phyloP scores from a whole-genome alignment of 129 eudicot genomes.

The Tagetes erecta region DNA sequence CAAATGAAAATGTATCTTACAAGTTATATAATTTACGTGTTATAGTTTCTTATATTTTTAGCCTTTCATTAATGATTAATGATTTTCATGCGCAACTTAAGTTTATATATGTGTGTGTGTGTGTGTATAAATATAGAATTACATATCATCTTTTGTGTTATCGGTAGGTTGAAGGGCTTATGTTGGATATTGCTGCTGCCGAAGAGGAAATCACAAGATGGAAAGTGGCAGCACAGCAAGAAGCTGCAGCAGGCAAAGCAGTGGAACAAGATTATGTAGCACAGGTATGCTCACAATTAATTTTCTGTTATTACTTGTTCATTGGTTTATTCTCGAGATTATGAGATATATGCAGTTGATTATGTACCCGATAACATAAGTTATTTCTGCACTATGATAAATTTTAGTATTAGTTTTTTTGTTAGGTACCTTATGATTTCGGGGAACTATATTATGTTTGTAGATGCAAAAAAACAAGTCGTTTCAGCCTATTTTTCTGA shows the following conservation, averaged over 20 bases:
- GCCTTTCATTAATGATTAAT: not conserved
- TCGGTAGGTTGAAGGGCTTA: conserved; percentile 88
- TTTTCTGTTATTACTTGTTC: not conserved
- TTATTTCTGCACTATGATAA: not conserved
- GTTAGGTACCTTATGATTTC: not conserved
- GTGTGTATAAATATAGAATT: not conserved
- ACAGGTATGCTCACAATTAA: conserved; percentile 52
- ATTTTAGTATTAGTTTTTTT: not conserved
- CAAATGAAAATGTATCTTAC: conserved; percentile 72
- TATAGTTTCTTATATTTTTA: conserved; percentile 17
- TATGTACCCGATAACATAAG: not conserved
- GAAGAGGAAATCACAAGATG: conserved; percentile 97
- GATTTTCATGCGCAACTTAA: not conserved
- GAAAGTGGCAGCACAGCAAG: conserved; percentile 96
- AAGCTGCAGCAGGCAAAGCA: conserved; percentile 96
- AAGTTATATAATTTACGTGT: conserved; percentile 4
- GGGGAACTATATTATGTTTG: not conserved
- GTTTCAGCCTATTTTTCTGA: not conserved
- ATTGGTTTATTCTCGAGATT: conserved; percentile 8
- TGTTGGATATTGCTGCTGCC: conserved; percentile 94
- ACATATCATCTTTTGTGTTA: conserved; percentile 10
- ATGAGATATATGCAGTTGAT: conserved; percentile 5
- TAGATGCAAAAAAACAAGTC: not conserved
- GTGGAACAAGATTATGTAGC: conserved; percentile 77
- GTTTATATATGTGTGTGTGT: not conserved